phyloP scores from a whole-genome alignment of 2,329 filamentous ascomycete genomes.

The Celoporthe dispersa region DNA sequence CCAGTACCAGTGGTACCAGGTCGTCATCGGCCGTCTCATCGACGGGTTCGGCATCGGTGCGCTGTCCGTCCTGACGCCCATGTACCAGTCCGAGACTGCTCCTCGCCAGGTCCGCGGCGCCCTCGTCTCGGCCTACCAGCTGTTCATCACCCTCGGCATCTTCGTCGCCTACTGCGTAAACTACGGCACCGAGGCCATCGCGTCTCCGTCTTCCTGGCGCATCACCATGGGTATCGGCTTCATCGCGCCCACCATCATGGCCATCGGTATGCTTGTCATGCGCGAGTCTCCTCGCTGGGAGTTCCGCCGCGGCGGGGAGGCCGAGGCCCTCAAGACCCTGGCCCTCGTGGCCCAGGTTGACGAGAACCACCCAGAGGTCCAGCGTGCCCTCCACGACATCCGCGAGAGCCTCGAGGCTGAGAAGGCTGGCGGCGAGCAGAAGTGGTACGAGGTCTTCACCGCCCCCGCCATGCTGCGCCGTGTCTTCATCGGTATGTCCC shows the following conservation, averaged over 20 bases:
- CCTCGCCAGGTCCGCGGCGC: constrained; percentile 59
- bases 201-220: constrained; percentile 59
- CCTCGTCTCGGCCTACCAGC: constrained; percentile 39
- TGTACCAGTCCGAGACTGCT: constrained; percentile 69
- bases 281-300: constrained; percentile 62
- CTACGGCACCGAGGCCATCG: constrained; percentile 51
- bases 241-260: constrained; percentile 56
- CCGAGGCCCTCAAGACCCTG: constrained; percentile 28
- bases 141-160: constrained; percentile 39
- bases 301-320: constrained; percentile 28
- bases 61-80: constrained; percentile 67
- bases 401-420: constrained; percentile 29
- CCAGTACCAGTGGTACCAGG: constrained; percentile 63
- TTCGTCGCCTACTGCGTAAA: constrained; percentile 51
- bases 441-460: constrained; percentile 31
- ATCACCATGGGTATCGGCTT: constrained; percentile 64
- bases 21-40: constrained; percentile 68
- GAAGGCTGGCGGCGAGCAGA: constrained; percentile 28
- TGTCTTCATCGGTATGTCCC: constrained; percentile 63
- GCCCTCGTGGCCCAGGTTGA: constrained; percentile 21
- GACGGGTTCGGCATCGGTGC: constrained; percentile 71
- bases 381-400: constrained; percentile 28
- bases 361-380: constrained; percentile 27
- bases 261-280: constrained; percentile 55
- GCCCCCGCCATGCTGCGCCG: constrained; percentile 65